Evolutionary conservation across 306 rosid genomes (phyloP).

Genomic region (Vigna radiata): DNA sequence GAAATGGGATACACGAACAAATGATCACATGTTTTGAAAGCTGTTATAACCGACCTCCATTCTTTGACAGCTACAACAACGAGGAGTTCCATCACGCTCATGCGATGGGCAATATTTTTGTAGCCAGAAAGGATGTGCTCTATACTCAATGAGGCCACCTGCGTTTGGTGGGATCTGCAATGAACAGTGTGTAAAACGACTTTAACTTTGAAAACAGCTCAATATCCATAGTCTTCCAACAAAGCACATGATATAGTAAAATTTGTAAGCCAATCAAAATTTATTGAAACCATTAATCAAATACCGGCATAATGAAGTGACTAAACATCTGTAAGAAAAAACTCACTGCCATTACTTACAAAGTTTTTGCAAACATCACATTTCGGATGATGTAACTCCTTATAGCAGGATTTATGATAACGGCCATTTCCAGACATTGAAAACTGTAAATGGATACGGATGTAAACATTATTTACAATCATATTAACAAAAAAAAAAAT

Average conservation of each 20-base stretch:
- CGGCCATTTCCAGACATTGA: slow-evolving; percentile 81
- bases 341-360: slow-evolving; percentile 58
- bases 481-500: slow-evolving; percentile 13
- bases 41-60: slow-evolving; percentile 80
- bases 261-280: slow-evolving; percentile 22
- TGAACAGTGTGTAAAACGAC: not conserved
- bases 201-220: slow-evolving; percentile 11
- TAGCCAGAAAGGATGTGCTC: slow-evolving; percentile 96
- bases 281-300: not conserved
- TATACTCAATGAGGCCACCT: slow-evolving; percentile 88
- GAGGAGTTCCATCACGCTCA: slow-evolving; percentile 90
- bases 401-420: slow-evolving; percentile 90
- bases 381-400: slow-evolving; percentile 89
- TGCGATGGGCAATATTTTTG: slow-evolving; percentile 97
- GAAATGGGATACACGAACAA: not conserved
- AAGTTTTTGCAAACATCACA: slow-evolving; percentile 92
- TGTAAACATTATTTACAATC: slow-evolving; percentile 35
- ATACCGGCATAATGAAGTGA: slow-evolving; percentile 23
- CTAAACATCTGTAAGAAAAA: slow-evolving; percentile 1
- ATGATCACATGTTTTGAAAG: slow-evolving; percentile 27
- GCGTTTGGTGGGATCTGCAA: slow-evolving; percentile 91
- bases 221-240: slow-evolving; percentile 14
- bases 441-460: slow-evolving; percentile 62
- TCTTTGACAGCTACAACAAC: slow-evolving; percentile 99
- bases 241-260: slow-evolving; percentile 11